phyloP scores from a whole-genome alignment of 2,329 filamentous ascomycete species.

The Aspergillus floridensis region DNA sequence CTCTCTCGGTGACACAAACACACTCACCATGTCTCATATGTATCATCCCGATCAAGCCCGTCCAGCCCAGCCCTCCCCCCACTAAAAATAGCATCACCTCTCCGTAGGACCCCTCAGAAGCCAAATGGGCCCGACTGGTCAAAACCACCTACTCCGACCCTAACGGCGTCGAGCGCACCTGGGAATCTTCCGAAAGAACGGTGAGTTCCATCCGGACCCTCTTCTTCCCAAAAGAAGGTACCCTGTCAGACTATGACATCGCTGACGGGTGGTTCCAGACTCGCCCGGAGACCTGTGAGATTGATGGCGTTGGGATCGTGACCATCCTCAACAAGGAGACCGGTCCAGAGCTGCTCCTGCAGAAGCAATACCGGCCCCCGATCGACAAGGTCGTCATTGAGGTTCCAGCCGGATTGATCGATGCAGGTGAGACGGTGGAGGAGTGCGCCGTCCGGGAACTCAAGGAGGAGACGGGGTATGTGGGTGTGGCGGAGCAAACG shows the following conservation, averaged over 20 bases:
- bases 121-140: conserved; percentile 43
- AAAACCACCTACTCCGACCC: conserved; percentile 46
- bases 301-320: conserved; percentile 59
- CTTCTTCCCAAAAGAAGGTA: background rate
- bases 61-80: background rate
- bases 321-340: conserved; percentile 56
- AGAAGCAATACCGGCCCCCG: conserved; percentile 61
- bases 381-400: conserved; percentile 59
- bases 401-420: conserved; percentile 60
- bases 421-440: conserved; percentile 55
- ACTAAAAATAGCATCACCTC: background rate
- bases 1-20: background rate
- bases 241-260: background rate
- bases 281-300: conserved; percentile 51
- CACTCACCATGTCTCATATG: background rate
- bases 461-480: conserved; percentile 62
- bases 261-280: conserved; percentile 31
- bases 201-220: conserved; percentile 21
- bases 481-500: conserved; percentile 47
- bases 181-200: conserved; percentile 47
- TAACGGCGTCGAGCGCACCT: conserved; percentile 41
- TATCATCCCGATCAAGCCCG: background rate
- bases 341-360: conserved; percentile 52
- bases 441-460: conserved; percentile 58
- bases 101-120: conserved; percentile 37